Percentiles rank a stretch among this genome's conserved stretches.
These are phyloP conservation scores for Tulasnella sp. DNA, from an alignment of 768 basidiomycete genomes.

Conservation along the genomic window DNA sequence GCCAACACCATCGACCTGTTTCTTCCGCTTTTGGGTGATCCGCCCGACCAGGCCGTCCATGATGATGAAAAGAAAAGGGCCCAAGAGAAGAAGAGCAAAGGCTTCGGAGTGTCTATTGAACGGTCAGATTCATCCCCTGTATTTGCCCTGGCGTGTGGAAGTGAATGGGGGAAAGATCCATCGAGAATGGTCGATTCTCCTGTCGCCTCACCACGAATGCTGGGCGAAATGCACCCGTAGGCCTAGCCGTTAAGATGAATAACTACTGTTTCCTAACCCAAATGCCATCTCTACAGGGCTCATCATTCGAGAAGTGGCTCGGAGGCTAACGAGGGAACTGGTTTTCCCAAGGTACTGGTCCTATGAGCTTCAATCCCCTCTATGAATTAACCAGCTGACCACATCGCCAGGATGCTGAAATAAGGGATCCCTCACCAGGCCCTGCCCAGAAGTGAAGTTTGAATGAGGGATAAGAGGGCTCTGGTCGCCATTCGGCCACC, in stretches of 20 bases:
- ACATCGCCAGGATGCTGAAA: not conserved
- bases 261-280: not conserved
- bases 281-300: not conserved
- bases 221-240: not conserved
- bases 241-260: not conserved
- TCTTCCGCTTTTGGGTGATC: not conserved
- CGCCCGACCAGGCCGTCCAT: not conserved
- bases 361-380: not conserved
- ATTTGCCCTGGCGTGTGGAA: not conserved
- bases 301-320: not conserved
- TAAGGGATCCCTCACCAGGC: not conserved
- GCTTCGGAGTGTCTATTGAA: not conserved
- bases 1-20: conserved; percentile 8
- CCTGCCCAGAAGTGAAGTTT: not conserved
- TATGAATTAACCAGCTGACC: not conserved
- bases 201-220: not conserved
- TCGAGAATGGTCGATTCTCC: not conserved
- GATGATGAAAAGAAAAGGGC: not conserved
- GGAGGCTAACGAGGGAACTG: not conserved
- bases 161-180: not conserved
- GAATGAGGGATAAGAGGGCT: not conserved
- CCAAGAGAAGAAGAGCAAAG: not conserved
- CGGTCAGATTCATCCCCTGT: not conserved
- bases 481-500: not conserved
- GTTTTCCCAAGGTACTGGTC: not conserved